A percentile compares a stretch with the other conserved stretches of the same genome.
Conservation (phyloP, 108 stramenopile species). For the Cyclotella cryptica region DNA sequence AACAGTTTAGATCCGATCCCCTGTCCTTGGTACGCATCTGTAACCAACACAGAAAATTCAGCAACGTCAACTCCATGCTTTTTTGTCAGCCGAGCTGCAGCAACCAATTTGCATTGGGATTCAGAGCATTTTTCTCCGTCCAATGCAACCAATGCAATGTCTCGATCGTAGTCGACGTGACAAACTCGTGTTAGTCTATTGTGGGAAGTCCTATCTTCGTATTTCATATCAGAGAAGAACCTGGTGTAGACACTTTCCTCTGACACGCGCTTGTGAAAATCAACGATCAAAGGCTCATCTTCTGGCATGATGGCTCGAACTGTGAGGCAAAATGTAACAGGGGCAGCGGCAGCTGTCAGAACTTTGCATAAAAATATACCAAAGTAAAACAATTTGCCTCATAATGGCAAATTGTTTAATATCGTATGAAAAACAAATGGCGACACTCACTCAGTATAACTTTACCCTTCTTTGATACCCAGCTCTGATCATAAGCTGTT, state of each 20-base stretch:
- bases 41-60: conserved; percentile 36
- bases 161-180: conserved; percentile 47
- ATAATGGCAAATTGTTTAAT: too few species aligned
- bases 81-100: conserved; percentile 37
- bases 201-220: conserved; percentile 35
- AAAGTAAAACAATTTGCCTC: too few species aligned
- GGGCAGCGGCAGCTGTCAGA: too few species aligned
- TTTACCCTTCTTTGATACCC: conserved; percentile 35
- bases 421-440: neutral
- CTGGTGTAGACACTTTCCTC: conserved; percentile 44
- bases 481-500: conserved; percentile 27
- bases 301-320: conserved; percentile 46
- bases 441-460: conserved; percentile 25
- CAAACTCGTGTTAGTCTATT: conserved; percentile 38
- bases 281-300: conserved; percentile 44
- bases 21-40: conserved; percentile 42
- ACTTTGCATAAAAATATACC: too few species aligned
- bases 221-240: conserved; percentile 26
- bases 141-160: conserved; percentile 46
- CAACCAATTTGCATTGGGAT: conserved; percentile 27
- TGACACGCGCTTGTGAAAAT: conserved; percentile 41
- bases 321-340: neutral
- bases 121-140: conserved; percentile 31
- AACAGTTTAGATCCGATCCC: conserved; percentile 30
- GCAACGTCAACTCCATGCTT: conserved; percentile 35